Base-by-base conservation (phyloP, 805 yeast species). In the Kazachstania africana region DNA sequence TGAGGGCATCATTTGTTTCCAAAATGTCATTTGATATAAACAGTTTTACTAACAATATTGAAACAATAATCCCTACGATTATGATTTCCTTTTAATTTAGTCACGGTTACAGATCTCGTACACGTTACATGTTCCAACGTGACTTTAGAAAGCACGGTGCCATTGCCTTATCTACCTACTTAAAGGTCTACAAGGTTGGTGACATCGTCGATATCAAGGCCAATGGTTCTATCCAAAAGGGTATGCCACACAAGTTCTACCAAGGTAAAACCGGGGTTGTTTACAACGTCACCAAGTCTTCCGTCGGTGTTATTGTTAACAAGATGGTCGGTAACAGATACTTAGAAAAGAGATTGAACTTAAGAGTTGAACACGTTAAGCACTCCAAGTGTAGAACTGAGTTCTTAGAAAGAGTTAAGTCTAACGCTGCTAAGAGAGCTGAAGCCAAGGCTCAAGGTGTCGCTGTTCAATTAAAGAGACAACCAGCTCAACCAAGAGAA, bases 171-270 rank as follows among this genome's bases (percentile, higher is more conserved):
- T 82, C 96, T 53, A 82, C 94, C 64, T 91, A 88, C 91, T 71
- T 91, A 75, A 85, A 83, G 80, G 71, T 76, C 64, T 91, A 91
- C 94, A 85, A 77, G 71, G 96, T 91, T 59, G 98, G 98, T 63
- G 98, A 91, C 69, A 88, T 91, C 59, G 98, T 91, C 62, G 98
- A 91, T 70, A 87, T 91, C 76, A 88, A 83, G 74, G 98, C 93
- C 68, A 91, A 91, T 67, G 95, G 95, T 77, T 75, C 98, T 53
- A 75, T 87, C 76, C 97, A 91, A 68, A 87, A 88, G 80, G 96
- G 97, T 83, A 84, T 91, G 95, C 98, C 98, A 67, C 95, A 84
- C 85, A 91, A 91, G 76, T 87, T 75, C 81, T 91, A 91, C 95
- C 96, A 91, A 78, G 98, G 98, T 72, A 91, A 87, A 79, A 91